Conservation (phyloP, 768 basidiomycete species). For the Leccinum imitatum region DNA sequence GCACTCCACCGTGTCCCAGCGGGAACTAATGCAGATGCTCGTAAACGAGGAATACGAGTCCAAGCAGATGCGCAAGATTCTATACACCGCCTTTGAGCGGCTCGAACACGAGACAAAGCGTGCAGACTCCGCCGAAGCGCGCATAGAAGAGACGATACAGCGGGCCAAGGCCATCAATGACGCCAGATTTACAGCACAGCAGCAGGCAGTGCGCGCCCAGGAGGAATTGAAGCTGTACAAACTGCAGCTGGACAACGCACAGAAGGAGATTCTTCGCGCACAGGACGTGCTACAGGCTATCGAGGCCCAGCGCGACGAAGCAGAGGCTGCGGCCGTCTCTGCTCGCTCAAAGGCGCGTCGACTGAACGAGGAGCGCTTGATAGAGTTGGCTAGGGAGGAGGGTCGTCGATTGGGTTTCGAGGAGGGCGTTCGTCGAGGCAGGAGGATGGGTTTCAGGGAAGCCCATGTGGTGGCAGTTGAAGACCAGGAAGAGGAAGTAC, state of each 20-base stretch:
- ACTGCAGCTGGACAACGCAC: slow-evolving; percentile 55
- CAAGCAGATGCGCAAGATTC: slow-evolving; percentile 38
- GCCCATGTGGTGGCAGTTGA: slow-evolving; percentile 18
- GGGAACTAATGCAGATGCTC: slow-evolving; percentile 35
- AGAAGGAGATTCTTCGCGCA: slow-evolving; percentile 56
- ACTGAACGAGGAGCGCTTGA: slow-evolving; percentile 45
- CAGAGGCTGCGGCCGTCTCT: slow-evolving; percentile 45
- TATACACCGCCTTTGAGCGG: slow-evolving; percentile 38
- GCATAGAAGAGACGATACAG: slow-evolving; percentile 32
- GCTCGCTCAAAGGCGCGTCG: slow-evolving; percentile 47
- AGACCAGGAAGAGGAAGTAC: slow-evolving; percentile 17
- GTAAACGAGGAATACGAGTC: slow-evolving; percentile 42
- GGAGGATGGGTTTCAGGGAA: slow-evolving; percentile 32
- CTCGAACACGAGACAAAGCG: slow-evolving; percentile 38
- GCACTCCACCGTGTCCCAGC: slow-evolving; percentile 30
- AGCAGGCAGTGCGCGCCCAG: slow-evolving; percentile 32
- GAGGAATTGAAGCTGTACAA: slow-evolving; percentile 59
- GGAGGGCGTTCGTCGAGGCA: slow-evolving; percentile 44
- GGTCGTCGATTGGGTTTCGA: slow-evolving; percentile 52
- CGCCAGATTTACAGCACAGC: slow-evolving; percentile 29
- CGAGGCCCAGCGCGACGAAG: slow-evolving; percentile 47
- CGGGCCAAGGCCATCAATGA: slow-evolving; percentile 33
- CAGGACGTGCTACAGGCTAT: slow-evolving; percentile 51
- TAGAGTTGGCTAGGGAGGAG: slow-evolving; percentile 53
- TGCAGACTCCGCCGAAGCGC: slow-evolving; percentile 35